Base-by-base conservation (phyloP, 495 filamentous ascomycete genomes). In the Bacidia rubella region DNA sequence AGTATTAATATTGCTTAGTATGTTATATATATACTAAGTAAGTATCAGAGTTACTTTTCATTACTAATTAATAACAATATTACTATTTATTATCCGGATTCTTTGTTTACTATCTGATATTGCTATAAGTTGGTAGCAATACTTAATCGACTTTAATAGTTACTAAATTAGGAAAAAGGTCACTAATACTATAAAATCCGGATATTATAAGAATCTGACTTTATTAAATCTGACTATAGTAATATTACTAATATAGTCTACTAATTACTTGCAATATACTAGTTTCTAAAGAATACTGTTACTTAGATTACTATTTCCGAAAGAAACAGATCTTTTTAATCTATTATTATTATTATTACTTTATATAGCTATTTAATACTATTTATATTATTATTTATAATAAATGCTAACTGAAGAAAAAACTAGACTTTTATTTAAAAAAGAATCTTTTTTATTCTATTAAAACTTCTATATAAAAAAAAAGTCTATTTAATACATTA, bases 381-480 rank as follows among this genome's bases (percentile, higher is more conserved):
- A 49, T 17, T 26, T 40, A 51, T n/a, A 47, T 27, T n/a, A 39
- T 35, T 51, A 5, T 9, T 47, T 9, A 22, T 12, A 40, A 47
- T 39, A 39, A 27, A 12, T 9, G 12, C 10, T 22, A 20, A 7
- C 26, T 40, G 4, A 9, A 27, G 5, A 41, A 51, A 9, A 41
- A 11, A 11, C 15, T 27, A 9, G 3, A n/a, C 15, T 40, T 27
- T 40, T n/a, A 9, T 11, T 15, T 27, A 51, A 51, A 51, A 44
- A 51, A 49, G 11, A 49, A 49, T 17, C n/a, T 15, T 35, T 35
- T 35, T 7, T 40, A 51, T 40, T 40, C 12, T 39, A 39, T 51
- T 47, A 9, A 48, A 44, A 9, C 43, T 39, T 7, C 11, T 39
- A 44, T n/a, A n/a, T n/a, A n/a, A 17, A 17, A 9, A 17, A 44